These are phyloP conservation scores for Cryptococcus jaspeensis DNA, from an alignment of 1,284 basidiomycete genomes.

Conservation along the genomic window DNA sequence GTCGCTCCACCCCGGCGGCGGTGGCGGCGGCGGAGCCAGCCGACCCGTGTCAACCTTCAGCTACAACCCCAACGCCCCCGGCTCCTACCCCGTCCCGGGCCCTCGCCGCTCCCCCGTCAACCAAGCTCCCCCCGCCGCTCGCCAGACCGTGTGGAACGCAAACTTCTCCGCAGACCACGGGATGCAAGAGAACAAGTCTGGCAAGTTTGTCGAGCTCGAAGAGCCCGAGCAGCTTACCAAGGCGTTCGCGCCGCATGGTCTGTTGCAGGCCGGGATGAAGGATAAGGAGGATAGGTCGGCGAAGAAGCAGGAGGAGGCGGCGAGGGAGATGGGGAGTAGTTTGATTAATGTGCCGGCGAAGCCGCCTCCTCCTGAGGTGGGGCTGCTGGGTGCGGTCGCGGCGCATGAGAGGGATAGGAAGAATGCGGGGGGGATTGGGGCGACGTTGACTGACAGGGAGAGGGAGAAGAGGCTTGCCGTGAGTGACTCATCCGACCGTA, in stretches of 20 bases:
- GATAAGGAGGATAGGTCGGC: slow-evolving; percentile 95
- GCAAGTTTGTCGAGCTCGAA: slow-evolving; percentile 75
- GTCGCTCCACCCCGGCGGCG: background rate
- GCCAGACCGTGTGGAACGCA: slow-evolving; percentile 69
- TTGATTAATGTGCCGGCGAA: slow-evolving; percentile 92
- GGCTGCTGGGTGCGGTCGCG: slow-evolving; percentile 91
- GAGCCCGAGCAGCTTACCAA: slow-evolving; percentile 76
- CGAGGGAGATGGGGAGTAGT: slow-evolving; percentile 81
- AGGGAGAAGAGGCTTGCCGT: slow-evolving; percentile 78
- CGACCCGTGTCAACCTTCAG: background rate
- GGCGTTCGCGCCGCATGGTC: slow-evolving; percentile 88
- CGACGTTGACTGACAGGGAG: slow-evolving; percentile 90
- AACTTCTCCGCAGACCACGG: slow-evolving; percentile 69
- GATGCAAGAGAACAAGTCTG: slow-evolving; percentile 47
- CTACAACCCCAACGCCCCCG: slow-evolving; percentile 8
- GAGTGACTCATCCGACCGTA: slow-evolving; percentile 24
- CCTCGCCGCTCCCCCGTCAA: slow-evolving; percentile 9
- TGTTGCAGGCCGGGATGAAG: slow-evolving; percentile 90
- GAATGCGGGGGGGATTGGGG: slow-evolving; percentile 90
- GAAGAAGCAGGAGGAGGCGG: slow-evolving; percentile 88
- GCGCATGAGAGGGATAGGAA: slow-evolving; percentile 92
- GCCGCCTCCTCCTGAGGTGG: slow-evolving; percentile 91
- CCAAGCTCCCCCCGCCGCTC: slow-evolving; percentile 52
- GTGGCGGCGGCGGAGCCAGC: too few species aligned
- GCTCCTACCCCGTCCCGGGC: background rate